phyloP scores from a whole-genome alignment of 129 eudicot genomes.

The sunflower (Helianthus annuus) region DNA sequence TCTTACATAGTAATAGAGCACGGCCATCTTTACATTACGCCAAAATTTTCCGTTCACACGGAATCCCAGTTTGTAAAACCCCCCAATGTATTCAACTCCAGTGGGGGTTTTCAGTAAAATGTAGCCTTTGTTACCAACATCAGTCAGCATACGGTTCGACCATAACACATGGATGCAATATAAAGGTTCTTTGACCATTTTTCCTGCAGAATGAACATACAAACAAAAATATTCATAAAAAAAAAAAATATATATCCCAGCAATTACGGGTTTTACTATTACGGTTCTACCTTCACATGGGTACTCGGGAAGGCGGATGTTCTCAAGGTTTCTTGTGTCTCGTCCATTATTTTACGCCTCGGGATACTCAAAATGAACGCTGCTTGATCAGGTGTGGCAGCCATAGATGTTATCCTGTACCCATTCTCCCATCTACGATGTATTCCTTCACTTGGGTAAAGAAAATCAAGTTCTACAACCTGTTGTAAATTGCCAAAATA shows the following conservation, averaged over 20 bases:
- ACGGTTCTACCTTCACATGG: conserved; percentile 73
- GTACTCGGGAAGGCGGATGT: conserved; percentile 98
- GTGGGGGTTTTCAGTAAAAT: conserved; percentile 20
- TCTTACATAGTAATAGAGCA: conserved; percentile 29
- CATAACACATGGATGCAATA: conserved; percentile 64
- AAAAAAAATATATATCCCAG: not conserved
- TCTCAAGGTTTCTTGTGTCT: conserved; percentile 95
- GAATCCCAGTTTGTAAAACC: not conserved
- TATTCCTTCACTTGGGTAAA: conserved; percentile 98
- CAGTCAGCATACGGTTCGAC: conserved; percentile 46
- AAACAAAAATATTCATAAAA: not conserved
- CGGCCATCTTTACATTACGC: conserved; percentile 14
- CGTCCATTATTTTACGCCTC: conserved; percentile 87
- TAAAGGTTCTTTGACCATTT: conserved; percentile 67
- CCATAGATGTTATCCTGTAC: conserved; percentile 94
- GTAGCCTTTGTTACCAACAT: conserved; percentile 10
- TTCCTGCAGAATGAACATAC: conserved; percentile 41
- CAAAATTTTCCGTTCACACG: conserved; percentile 16
- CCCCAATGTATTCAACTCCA: not conserved
- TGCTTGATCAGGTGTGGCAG: conserved; percentile 96
- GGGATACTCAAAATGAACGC: conserved; percentile 92
- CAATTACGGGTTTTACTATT: not conserved
- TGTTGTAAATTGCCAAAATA: conserved; percentile 12
- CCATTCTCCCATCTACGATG: conserved; percentile 98
- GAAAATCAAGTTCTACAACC: conserved; percentile 99